Conservation (phyloP, 2,329 filamentous ascomycete species). For the Fusarium lateritium region DNA sequence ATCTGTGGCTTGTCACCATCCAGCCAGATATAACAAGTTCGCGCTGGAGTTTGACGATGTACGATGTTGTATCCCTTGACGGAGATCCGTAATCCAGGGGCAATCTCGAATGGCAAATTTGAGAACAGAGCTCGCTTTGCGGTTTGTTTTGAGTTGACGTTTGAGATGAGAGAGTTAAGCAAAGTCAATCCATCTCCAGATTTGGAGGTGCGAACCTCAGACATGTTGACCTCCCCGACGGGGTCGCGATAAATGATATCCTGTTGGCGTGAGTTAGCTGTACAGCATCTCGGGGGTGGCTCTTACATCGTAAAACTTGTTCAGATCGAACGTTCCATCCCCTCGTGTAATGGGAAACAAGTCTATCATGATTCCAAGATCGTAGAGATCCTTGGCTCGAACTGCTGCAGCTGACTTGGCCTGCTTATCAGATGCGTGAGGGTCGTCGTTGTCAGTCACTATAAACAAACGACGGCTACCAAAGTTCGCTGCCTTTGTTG, state of each 20-base stretch:
- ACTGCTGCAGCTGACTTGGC: slow-evolving; percentile 84
- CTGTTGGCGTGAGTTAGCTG: slow-evolving; percentile 57
- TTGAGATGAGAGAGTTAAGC: slow-evolving; percentile 84
- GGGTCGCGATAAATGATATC: slow-evolving; percentile 92
- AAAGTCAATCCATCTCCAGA: slow-evolving; percentile 83
- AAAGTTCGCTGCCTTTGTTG: slow-evolving; percentile 94
- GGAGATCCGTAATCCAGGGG: slow-evolving; percentile 86
- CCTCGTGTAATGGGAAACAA: slow-evolving; percentile 87
- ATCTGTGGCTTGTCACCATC: slow-evolving; percentile 90
- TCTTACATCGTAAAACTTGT: slow-evolving; percentile 90
- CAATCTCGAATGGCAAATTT: slow-evolving; percentile 88
- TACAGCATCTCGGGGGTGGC: background rate
- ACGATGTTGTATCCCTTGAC: slow-evolving; percentile 94
- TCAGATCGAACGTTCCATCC: slow-evolving; percentile 81
- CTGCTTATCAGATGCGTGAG: slow-evolving; percentile 80
- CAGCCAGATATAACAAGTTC: slow-evolving; percentile 90
- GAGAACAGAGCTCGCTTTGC: slow-evolving; percentile 90
- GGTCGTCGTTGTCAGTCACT: slow-evolving; percentile 94
- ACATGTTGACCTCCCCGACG: slow-evolving; percentile 73
- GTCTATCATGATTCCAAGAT: slow-evolving; percentile 91
- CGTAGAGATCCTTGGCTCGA: slow-evolving; percentile 94
- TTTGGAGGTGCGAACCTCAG: slow-evolving; percentile 72
- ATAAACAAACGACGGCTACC: slow-evolving; percentile 94
- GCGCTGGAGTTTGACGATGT: slow-evolving; percentile 84
- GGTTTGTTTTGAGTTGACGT: slow-evolving; percentile 91